These are phyloP conservation scores for Curvularia spicifera DNA, from an alignment of 2,329 filamentous ascomycete genomes.

Conservation along the genomic window DNA sequence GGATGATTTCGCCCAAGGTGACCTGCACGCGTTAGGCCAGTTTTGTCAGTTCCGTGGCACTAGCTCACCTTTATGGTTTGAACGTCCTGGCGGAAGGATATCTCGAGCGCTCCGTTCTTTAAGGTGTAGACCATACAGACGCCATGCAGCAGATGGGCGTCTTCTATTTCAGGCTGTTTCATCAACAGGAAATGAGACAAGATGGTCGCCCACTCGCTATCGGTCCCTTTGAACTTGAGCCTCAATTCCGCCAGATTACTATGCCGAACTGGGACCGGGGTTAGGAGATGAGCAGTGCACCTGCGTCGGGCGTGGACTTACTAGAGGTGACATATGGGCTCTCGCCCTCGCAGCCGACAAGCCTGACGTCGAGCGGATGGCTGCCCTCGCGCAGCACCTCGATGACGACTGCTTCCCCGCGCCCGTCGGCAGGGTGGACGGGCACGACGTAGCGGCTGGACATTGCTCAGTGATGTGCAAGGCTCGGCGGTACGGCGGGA, in stretches of 20 bases:
- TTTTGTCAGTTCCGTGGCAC: background rate
- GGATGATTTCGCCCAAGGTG: conserved; percentile 69
- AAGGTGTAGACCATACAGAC: conserved; percentile 67
- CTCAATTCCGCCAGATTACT: conserved; percentile 40
- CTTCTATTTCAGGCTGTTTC: conserved; percentile 48
- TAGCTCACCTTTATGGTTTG: conserved; percentile 69
- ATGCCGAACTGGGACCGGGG: conserved; percentile 40
- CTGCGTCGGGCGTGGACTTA: conserved; percentile 53
- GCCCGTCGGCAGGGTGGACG: conserved; percentile 62
- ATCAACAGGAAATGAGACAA: conserved; percentile 64
- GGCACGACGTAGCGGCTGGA: conserved; percentile 58
- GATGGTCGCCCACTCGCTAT: conserved; percentile 70
- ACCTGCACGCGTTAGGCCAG: conserved; percentile 27
- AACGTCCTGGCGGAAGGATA: conserved; percentile 68
- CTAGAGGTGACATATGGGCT: conserved; percentile 64
- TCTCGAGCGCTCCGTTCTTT: conserved; percentile 59
- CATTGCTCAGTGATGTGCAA: conserved; percentile 16
- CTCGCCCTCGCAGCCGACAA: conserved; percentile 72
- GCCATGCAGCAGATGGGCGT: conserved; percentile 58
- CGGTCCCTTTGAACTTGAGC: conserved; percentile 45
- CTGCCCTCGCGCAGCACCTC: conserved; percentile 62
- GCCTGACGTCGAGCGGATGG: conserved; percentile 67
- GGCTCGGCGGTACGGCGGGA: conserved; percentile 7
- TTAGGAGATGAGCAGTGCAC: conserved; percentile 30
- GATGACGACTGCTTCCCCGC: conserved; percentile 64